These are phyloP conservation scores for Lentinula guzmanii DNA, from an alignment of 768 basidiomycete species.

Conservation along the genomic window DNA sequence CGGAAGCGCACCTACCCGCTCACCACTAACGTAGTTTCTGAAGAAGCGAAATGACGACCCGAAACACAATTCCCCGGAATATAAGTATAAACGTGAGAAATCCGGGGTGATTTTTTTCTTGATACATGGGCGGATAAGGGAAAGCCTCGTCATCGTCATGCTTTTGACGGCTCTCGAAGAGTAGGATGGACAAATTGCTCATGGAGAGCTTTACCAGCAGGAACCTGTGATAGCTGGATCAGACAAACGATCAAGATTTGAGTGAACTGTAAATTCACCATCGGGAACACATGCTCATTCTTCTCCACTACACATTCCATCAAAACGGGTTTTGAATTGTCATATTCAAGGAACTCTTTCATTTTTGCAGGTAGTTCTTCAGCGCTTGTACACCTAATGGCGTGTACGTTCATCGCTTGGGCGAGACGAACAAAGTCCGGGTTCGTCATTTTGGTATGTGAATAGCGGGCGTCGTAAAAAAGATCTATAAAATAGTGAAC, in stretches of 20 bases:
- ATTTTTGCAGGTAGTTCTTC: constrained; percentile 90
- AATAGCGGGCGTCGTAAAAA: constrained; percentile 96
- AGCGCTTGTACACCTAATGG: constrained; percentile 63
- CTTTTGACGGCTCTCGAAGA: constrained; percentile 18
- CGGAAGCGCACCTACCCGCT: no score
- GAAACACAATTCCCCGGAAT: no score
- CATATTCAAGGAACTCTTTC: constrained; percentile 98
- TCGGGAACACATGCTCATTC: constrained; percentile 87
- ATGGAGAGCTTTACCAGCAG: constrained; percentile 91
- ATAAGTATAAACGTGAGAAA: no score
- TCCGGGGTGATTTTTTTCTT: no score
- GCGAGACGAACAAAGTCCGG: constrained; percentile 93
- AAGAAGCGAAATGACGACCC: no score
- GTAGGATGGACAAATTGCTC: constrained; percentile 80
- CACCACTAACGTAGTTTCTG: no score
- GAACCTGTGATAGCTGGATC: constrained; percentile 44
- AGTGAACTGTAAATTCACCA: constrained; percentile 42
- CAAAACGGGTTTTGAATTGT: constrained; percentile 78
- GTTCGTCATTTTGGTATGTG: constrained; percentile 93
- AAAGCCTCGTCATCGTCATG: neutral
- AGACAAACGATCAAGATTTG: neutral
- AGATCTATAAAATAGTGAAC: constrained; percentile 47
- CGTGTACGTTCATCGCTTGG: constrained; percentile 88
- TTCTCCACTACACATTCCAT: constrained; percentile 86
- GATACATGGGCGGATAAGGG: no score